A percentile compares a stretch with the other conserved stretches of the same genome.
phyloP scores from a whole-genome alignment of 1,139 yeast genomes.

The Debaryomyces subglobosus region DNA sequence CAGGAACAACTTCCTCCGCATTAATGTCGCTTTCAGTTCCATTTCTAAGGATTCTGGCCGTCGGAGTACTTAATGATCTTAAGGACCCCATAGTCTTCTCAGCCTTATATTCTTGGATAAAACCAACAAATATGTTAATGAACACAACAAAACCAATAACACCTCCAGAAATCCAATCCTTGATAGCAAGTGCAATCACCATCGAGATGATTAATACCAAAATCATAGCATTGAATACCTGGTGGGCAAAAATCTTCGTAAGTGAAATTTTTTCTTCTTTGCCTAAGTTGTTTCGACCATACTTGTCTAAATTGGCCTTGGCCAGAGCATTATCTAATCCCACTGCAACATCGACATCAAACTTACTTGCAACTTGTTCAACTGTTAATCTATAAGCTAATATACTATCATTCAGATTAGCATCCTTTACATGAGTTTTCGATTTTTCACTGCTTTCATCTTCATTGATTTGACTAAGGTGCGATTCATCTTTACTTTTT shows the following conservation, averaged over 20 bases:
- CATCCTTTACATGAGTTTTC: conserved; percentile 9
- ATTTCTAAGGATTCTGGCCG: conserved; percentile 68
- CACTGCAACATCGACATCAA: conserved; percentile 39
- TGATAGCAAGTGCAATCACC: conserved; percentile 74
- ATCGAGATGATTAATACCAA: conserved; percentile 72
- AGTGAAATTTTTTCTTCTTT: conserved; percentile 61
- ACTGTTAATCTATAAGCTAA: conserved; percentile 39
- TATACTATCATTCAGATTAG: conserved; percentile 13
- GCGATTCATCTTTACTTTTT: conserved; percentile 13
- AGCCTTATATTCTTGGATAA: conserved; percentile 71
- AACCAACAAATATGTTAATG: conserved; percentile 70
- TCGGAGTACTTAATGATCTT: conserved; percentile 68
- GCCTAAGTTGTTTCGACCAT: conserved; percentile 67
- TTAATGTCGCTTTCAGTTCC: conserved; percentile 63
- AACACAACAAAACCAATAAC: conserved; percentile 73
- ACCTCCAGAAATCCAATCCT: conserved; percentile 84
- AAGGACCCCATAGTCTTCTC: conserved; percentile 83
- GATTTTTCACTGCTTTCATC: conserved; percentile 16
- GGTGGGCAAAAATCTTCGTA: conserved; percentile 62
- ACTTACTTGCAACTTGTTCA: conserved; percentile 37
- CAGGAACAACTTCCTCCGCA: conserved; percentile 75
- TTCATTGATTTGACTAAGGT: conserved; percentile 14
- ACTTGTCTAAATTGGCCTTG: conserved; percentile 20
- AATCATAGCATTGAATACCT: conserved; percentile 80
- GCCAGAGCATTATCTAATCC: conserved; percentile 53